A percentile compares a stretch with the other conserved stretches of the same genome.
phyloP scores from a whole-genome alignment of 768 basidiomycete genomes.

The Boletellus ananas region DNA sequence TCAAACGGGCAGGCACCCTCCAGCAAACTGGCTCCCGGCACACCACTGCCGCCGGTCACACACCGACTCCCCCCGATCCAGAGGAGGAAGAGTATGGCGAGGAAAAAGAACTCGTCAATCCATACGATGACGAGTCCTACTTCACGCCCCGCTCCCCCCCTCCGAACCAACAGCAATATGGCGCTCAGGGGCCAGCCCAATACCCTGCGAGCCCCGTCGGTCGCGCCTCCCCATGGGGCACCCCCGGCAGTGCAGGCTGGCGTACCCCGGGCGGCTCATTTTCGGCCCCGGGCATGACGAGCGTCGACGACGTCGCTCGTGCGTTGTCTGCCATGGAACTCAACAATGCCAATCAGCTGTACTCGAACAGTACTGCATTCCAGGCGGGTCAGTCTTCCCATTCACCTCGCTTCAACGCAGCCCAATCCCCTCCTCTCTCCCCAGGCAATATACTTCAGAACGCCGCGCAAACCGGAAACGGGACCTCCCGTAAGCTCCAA shows the following conservation, averaged over 20 bases:
- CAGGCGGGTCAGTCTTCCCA: conserved; percentile 53
- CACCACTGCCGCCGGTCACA: conserved; percentile 27
- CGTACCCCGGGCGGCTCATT: conserved; percentile 38
- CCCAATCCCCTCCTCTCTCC: conserved; percentile 43
- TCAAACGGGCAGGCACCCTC: conserved; percentile 76
- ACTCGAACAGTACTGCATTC: conserved; percentile 26
- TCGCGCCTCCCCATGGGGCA: conserved; percentile 63
- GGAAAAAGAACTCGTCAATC: conserved; percentile 40
- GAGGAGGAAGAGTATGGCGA: conserved; percentile 53
- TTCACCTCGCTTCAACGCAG: conserved; percentile 66
- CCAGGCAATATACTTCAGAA: conserved; percentile 37
- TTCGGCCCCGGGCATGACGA: conserved; percentile 26
- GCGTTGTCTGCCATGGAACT: conserved; percentile 71
- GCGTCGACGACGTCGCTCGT: conserved; percentile 72
- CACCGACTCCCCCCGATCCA: conserved; percentile 47
- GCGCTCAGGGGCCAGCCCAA: conserved; percentile 32
- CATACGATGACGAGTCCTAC: conserved; percentile 51
- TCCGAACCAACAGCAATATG: conserved; percentile 40
- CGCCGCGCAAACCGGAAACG: conserved; percentile 36
- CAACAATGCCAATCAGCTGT: conserved; percentile 29
- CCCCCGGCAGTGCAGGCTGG: conserved; percentile 56
- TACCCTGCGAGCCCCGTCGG: conserved; percentile 57
- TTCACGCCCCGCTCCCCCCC: conserved; percentile 45
- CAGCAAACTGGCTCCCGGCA: conserved; percentile 43
- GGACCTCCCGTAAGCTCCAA: conserved; percentile 47